Evolutionary conservation across 106 monocot genomes (phyloP), one percentile per base, ranked within the genome.

Genomic region (Apostasia ramifera): DNA sequence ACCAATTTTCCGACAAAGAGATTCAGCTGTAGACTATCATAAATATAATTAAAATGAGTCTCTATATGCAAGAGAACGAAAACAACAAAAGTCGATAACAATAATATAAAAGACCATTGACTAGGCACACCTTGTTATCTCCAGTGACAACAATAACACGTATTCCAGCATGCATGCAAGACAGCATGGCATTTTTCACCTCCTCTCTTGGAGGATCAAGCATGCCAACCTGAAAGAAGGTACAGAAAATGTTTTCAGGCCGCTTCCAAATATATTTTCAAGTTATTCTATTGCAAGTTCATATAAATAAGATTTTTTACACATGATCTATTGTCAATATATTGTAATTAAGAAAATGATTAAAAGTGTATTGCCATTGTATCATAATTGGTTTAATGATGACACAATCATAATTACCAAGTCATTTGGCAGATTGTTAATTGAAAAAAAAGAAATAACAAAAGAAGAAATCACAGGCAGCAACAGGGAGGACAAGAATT

Each of bases 61-160:
- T 57, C 15, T 53, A 5, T 15, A 55, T 6, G 37, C 11, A 46
- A 6, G 8, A 75, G 61, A 7, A 56, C 26, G 42, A 44, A 41
- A 46, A 2, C 68, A n/a, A n/a, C 47, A 75, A 63, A 62, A 26
- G 26, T 26, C 26, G 26, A 26, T 26, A 26, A 26, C 26, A 26
- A 58, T 5, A 47, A 5, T 3, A 39, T 3, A 50, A 52, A 63
- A 70, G 49, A 55, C 44, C 6, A 38, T 62, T n/a, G 49, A 53
- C 60, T 39, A 40, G 40, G 63, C 70, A 69, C 70, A 98, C 98
- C 82, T 98, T 98, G 63, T 93, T 98, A 80, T 98, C 98, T 3
- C 98, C 98, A 70, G 98, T 98, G 53, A 98, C 98, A 78, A 98
- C 92, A 76, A 98, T 90, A 81, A 98, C 98, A 73, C 98, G 98